Evolutionary conservation across 495 filamentous ascomycete genomes (phyloP), one percentile per base, ranked within the genome.

Genomic region (Aspergillus heteromorphus): DNA sequence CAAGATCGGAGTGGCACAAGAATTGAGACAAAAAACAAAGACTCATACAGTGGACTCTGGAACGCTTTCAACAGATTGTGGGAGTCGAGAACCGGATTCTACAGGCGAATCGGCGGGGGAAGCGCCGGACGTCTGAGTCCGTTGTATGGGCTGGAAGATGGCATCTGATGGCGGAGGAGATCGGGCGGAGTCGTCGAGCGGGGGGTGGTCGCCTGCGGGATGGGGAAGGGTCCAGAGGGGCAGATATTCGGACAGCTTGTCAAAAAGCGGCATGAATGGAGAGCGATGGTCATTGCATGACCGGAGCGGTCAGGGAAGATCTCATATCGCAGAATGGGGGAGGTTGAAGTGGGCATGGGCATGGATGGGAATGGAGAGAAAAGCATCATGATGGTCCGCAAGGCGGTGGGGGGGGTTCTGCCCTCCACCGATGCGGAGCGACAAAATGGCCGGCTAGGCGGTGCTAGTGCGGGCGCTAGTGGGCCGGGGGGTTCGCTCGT

Each of bases 331-430:
- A 14, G 6, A 47, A 4, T 17, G 25, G 30, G 25, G 30, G 25
- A 34, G 31, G 45, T 40, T 14, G 31, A 49, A 49, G 48, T 45
- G 25, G 48, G 29, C 31, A 45, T 34, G 42, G 23, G 20, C 6
- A 29, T 41, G 14, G 23, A n/a, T 18, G n/a, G n/a, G n/a, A n/a
- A n/a, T n/a, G n/a, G 10, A 45, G 42, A 34, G 48, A 49, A 53
- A 55, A 55, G 49, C 54, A 63, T 62, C 54, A 58, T 66, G 55
- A 54, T 60, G 51, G 56, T 27, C 52, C 51, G 48, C 48, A 56
- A 59, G 68, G 70, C 68, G 68, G 70, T 71, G 56, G 42, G 66
- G 42, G 66, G 23, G 40, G 42, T 54, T 63, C 56, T 63, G 56
- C 56, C 54, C 20, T 11, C 38, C 34, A 38, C 27, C 21, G 23